Evolutionary conservation across 306 rosid genomes (phyloP), one percentile per base, ranked within the genome.

Genomic region (Cercis canadensis): DNA sequence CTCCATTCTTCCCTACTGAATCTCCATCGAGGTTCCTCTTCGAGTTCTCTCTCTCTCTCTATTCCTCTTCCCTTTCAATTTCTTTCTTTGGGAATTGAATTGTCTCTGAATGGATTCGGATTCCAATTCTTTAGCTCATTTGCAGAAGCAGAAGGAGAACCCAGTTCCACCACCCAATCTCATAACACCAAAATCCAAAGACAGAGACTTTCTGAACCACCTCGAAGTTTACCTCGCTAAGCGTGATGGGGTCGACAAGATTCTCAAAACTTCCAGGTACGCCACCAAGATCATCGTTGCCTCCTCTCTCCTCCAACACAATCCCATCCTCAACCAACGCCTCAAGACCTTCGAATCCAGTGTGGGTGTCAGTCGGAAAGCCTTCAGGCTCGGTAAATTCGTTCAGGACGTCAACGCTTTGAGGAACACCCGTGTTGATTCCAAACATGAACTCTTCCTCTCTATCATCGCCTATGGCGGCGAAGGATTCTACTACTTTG

Each of bases 161-260:
- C 29, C 29, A 24, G 29, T 24, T 24, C 29, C 29, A 24, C 29
- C 29, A 1, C 29, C 29, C 29, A 3, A 53, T 70, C 66, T 11
- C 43, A 2, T 16, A 2, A 37, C 43, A 24, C 43, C 43, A 0
- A 37, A 37, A 8, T 58, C 76, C 6, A 81, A 80, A 4, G 63
- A 67, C 3, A 75, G 70, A 65, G 88, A 86, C 14, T 78, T 86
- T 62, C 37, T 81, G 68, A 75, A 72, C 68, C 90, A 83, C 32
- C 84, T 86, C 33, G 90, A 86, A 78, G 74, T 72, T 46, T 83
- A 86, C 72, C 88, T 86, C 45, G 82, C 90, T 0, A 86, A 83
- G 68, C 62, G 88, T 29, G 90, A 86, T 69, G 90, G 90, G 62
- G 90, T 86, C 15, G 90, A 86, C 81, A 83, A 86, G 86, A 82